phyloP scores from a whole-genome alignment of 1,139 yeast species.

The Kurtzmaniella natalensis region DNA sequence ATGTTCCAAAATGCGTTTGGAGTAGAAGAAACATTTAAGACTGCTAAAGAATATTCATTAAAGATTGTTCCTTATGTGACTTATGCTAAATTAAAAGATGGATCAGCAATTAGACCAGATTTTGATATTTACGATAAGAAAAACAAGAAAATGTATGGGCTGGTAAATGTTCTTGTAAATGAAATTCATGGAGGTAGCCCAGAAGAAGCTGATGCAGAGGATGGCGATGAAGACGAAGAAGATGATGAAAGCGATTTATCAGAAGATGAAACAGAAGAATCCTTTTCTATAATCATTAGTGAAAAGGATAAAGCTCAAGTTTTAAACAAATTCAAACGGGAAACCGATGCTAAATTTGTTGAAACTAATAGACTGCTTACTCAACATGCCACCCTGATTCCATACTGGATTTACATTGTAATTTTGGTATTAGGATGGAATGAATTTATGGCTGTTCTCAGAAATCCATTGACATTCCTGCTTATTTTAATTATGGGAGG shows the following conservation, averaged over 20 bases:
- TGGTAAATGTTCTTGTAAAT: slow-evolving; percentile 7
- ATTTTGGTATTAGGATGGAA: slow-evolving; percentile 88
- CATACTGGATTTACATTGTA: slow-evolving; percentile 72
- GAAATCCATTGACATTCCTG: slow-evolving; percentile 77
- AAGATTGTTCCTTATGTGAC: slow-evolving; percentile 57
- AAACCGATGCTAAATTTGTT: slow-evolving; percentile 74
- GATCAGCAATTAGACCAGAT: slow-evolving; percentile 56
- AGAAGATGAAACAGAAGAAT: slow-evolving; percentile 32
- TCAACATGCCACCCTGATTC: slow-evolving; percentile 71
- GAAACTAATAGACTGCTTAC: slow-evolving; percentile 81
- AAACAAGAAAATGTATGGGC: slow-evolving; percentile 20
- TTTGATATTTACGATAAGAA: slow-evolving; percentile 34
- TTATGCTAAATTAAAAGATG: slow-evolving; percentile 50
- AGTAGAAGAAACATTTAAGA: slow-evolving; percentile 59
- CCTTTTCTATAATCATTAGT: slow-evolving; percentile 56
- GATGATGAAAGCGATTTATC: slow-evolving; percentile 41
- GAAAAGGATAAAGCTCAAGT: slow-evolving; percentile 57
- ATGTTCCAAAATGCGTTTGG: slow-evolving; percentile 76
- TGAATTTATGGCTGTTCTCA: slow-evolving; percentile 82
- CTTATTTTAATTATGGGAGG: slow-evolving; percentile 54
- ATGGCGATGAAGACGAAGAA: slow-evolving; percentile 14
- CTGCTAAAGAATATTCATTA: slow-evolving; percentile 56
- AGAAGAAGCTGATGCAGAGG: slow-evolving; percentile 12
- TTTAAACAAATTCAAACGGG: slow-evolving; percentile 61
- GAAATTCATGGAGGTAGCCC: slow-evolving; percentile 3